Evolutionary conservation across 805 yeast species (phyloP), one percentile per base, ranked within the genome.

Genomic region (Novakomyces olei): DNA sequence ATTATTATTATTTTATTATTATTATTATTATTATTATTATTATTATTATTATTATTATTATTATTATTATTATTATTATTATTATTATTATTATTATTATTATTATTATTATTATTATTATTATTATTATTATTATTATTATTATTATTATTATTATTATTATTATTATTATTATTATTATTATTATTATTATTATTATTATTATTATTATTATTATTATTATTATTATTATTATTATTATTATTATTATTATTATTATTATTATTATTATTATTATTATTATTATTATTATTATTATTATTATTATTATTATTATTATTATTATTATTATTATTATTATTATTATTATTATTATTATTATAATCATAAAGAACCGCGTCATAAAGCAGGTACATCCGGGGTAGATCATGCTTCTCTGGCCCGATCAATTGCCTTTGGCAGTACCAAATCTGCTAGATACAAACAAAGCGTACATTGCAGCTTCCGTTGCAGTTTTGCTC

Each of bases 291-390:
- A 14, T 24, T 5, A 4, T 24, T 24, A 14, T 14, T 15, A 14
- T 24, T 15, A 5, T 24, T 24, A 14, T 15, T 24, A 14, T 24
- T 15, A 4, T 24, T 15, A 14, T 15, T 24, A 24, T 15, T 5
- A 24, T 15, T 14, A 14, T 24, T 24, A 24, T 24, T 24, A 24
- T 24, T 15, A 24, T 24, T 24, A 15, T 24, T 24, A 14, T 15
- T 24, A 5, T 24, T 24, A 24, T 24, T 14, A 14, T 15, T 24
- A 24, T 24, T 24, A 24, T 24, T 24, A 24, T 24, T 24, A 24
- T 24, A 24, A 24, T 24, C 15, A 38, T 55, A 34, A 80, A 74
- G 31, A n/a, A n/a, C n/a, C n/a, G n/a, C n/a, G n/a, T n/a, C n/a
- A n/a, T n/a, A n/a, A n/a, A n/a, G n/a, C n/a, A n/a, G n/a, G n/a